Conservation (phyloP, 345 rosid genomes). For the Euphorbia tirucalli region DNA sequence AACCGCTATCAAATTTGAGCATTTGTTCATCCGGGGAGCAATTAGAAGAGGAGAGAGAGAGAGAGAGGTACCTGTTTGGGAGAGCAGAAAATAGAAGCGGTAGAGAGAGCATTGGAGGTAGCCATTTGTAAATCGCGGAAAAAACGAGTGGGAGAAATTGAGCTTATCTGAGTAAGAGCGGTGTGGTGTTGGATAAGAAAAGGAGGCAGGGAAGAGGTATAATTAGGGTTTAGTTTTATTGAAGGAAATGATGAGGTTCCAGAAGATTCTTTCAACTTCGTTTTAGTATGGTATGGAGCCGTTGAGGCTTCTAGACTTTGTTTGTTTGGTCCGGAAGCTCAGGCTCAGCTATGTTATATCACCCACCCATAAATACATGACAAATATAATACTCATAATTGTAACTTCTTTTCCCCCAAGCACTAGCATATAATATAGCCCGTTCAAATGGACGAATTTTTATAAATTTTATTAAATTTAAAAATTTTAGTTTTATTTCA, state of each 20-base stretch:
- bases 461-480: no score
- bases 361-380: background rate
- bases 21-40: no score
- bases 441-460: no score
- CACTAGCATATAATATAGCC: no score
- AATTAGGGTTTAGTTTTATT: constrained; percentile 54
- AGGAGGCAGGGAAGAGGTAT: constrained; percentile 4
- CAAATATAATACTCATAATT: no score
- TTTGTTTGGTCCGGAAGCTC: background rate
- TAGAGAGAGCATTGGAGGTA: constrained; percentile 68
- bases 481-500: no score
- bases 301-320: constrained; percentile 8
- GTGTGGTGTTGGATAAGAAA: constrained; percentile 36
- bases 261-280: constrained; percentile 51
- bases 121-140: constrained; percentile 42
- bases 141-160: background rate
- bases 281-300: constrained; percentile 15
- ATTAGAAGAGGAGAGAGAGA: background rate
- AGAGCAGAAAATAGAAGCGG: constrained; percentile 65
- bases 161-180: background rate
- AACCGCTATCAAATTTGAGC: no score
- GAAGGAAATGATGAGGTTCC: constrained; percentile 35
- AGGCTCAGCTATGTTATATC: no score
- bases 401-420: no score
- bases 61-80: constrained; percentile 53